Conservation (phyloP, 2,329 filamentous ascomycete species). For the Fusarium virguliforme region DNA sequence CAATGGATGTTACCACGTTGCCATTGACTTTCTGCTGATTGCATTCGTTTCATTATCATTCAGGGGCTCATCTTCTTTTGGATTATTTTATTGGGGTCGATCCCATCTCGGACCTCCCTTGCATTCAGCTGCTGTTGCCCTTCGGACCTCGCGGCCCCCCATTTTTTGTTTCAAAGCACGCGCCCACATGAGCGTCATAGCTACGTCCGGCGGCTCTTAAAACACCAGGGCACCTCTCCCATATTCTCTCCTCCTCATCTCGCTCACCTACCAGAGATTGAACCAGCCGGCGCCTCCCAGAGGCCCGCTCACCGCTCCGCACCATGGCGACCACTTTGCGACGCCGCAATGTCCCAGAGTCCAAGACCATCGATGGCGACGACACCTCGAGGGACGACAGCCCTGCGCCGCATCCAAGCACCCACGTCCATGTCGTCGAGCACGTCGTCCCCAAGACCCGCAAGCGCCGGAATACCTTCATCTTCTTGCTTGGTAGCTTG, state of each 20-base stretch:
- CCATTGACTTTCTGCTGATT: constrained; percentile 10
- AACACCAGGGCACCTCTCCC: constrained; percentile 14
- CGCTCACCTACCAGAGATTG: constrained; percentile 27
- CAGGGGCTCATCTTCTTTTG: background rate
- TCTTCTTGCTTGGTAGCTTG: constrained; percentile 90
- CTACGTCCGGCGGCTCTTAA: constrained; percentile 33
- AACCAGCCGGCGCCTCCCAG: constrained; percentile 36
- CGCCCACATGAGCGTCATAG: constrained; percentile 48
- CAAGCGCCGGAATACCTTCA: constrained; percentile 84
- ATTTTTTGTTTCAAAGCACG: constrained; percentile 44
- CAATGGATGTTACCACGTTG: constrained; percentile 6
- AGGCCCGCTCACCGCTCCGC: constrained; percentile 34
- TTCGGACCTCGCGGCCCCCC: constrained; percentile 38
- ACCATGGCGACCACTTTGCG: constrained; percentile 56
- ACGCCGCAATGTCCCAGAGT: constrained; percentile 52
- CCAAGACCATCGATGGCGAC: constrained; percentile 42
- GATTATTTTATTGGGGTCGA: constrained; percentile 4
- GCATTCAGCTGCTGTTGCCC: constrained; percentile 18
- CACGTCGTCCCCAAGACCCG: constrained; percentile 65
- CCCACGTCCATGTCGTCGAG: constrained; percentile 63
- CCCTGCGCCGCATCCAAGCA: constrained; percentile 46
- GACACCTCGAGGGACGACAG: constrained; percentile 51
- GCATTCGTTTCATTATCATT: background rate
- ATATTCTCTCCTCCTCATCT: constrained; percentile 16
- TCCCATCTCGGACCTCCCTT: constrained; percentile 13